phyloP scores from a whole-genome alignment of 495 filamentous ascomycete species.

The Lasiosphaeris hirsuta region DNA sequence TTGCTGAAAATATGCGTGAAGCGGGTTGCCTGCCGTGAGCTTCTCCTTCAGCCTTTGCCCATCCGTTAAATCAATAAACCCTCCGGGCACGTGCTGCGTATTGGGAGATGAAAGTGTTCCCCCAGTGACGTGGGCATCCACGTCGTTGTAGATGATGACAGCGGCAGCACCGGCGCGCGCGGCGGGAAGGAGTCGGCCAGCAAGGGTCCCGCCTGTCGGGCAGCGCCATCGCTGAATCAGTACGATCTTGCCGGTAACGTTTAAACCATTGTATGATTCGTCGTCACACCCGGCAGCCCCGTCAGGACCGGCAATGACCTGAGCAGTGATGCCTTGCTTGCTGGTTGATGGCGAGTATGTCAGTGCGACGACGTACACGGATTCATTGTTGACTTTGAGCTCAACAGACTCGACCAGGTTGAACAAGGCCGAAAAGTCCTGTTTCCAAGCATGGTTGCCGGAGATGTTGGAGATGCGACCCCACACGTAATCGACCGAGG shows the following conservation, averaged over 20 bases:
- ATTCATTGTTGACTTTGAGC: constrained; percentile 31
- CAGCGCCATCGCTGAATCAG: constrained; percentile 40
- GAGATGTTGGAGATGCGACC: constrained; percentile 24
- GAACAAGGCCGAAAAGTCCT: constrained; percentile 44
- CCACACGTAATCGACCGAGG: constrained; percentile 44
- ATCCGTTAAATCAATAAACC: constrained; percentile 37
- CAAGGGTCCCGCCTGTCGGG: constrained; percentile 40
- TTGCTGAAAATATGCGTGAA: constrained; percentile 36
- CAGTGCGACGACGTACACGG: constrained; percentile 38
- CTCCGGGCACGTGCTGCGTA: constrained; percentile 30
- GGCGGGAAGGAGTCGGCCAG: constrained; percentile 36
- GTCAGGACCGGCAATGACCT: constrained; percentile 36
- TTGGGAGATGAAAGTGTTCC: constrained; percentile 36
- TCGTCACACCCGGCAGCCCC: constrained; percentile 36
- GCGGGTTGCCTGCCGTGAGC: constrained; percentile 27
- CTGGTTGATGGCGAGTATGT: constrained; percentile 42
- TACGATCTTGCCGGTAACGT: constrained; percentile 45
- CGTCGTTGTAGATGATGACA: constrained; percentile 40
- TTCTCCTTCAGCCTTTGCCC: constrained; percentile 27
- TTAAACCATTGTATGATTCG: constrained; percentile 31
- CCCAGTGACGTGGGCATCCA: constrained; percentile 20
- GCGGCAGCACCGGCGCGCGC: constrained; percentile 35
- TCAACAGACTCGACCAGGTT: constrained; percentile 34
- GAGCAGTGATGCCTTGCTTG: constrained; percentile 37
- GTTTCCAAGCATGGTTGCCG: constrained; percentile 32